Evolutionary conservation across 2,329 filamentous ascomycete species (phyloP), one percentile per base, ranked within the genome.

Genomic region (Fusarium tuaranense): DNA sequence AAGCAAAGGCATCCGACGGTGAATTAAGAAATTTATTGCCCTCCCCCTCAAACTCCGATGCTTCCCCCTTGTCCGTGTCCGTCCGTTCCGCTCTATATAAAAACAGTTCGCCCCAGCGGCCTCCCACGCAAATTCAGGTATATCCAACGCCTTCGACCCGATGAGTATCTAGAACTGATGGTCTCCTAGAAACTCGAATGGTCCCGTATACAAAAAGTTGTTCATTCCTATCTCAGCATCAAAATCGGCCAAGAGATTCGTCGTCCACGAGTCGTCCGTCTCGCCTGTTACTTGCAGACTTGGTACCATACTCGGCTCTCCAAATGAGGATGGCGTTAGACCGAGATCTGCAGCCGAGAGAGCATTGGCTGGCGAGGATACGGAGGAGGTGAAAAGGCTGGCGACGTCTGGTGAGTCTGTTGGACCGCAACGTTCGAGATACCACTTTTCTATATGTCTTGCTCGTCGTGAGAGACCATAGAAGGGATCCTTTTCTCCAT

Each of bases 401-500:
- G 59, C 53, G 0, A 77, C 51, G 1, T 78, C 73, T 1, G 76
- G 69, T 1, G 76, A 76, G 5, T 71, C 71, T 4, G 38, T 60
- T 9, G 69, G 73, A 10, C 68, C 70, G 7, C 63, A 63, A 0
- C 68, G 68, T 8, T 77, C 70, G 13, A 71, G 69, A 53, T 79
- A 79, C 76, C 77, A 78, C 5, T 53, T 65, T 25, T 80, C 78
- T 10, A 79, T 71, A 2, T 67, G 73, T 2, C 68, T 64, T 0
- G 76, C 76, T 30, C 78, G 68, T 25, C 67, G 44, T 0, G 68
- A 67, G 14, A 82, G 77, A 18, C 76, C 73, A 25, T 71, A 73
- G 55, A 82, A 82, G 1, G 76, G 70, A 38, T 79, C 73, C 12
- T 68, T 64, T 18, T 78, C 78, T 4, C 67, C 71, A 0, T 77